Percentiles rank a stretch among this genome's conserved stretches.
phyloP scores from a whole-genome alignment of 2,329 filamentous ascomycete species.

The Colletotrichum sublineola region DNA sequence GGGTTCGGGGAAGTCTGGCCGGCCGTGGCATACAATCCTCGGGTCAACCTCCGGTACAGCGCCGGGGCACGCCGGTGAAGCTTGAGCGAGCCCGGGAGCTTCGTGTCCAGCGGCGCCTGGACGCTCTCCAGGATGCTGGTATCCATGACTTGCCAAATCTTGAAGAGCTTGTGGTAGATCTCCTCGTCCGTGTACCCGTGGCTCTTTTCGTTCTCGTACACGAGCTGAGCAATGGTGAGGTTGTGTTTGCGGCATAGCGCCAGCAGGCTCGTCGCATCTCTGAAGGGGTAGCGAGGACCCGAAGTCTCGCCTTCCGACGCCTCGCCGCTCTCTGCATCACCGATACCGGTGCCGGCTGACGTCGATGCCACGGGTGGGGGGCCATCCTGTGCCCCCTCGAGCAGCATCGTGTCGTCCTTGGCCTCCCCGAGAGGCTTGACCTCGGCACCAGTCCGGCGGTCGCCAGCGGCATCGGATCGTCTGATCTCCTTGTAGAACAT shows the following conservation, averaged over 20 bases:
- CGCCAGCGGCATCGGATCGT: constrained; percentile 60
- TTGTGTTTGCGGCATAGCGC: constrained; percentile 64
- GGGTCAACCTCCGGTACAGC: constrained; percentile 59
- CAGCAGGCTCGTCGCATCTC: constrained; percentile 60
- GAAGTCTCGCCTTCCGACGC: constrained; percentile 38
- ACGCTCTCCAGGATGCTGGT: constrained; percentile 64
- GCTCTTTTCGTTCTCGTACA: constrained; percentile 67
- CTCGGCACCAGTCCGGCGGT: constrained; percentile 59
- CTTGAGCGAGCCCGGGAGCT: constrained; percentile 62
- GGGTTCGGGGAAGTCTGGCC: constrained; percentile 43
- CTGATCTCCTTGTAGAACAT: constrained; percentile 66
- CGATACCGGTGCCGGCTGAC: neutral
- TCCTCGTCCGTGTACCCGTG: constrained; percentile 64
- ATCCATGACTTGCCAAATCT: constrained; percentile 67
- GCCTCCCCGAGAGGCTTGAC: constrained; percentile 53
- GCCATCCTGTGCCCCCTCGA: constrained; percentile 5
- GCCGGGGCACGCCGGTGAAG: constrained; percentile 61
- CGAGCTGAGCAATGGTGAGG: constrained; percentile 64
- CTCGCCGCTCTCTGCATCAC: constrained; percentile 26
- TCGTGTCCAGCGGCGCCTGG: constrained; percentile 57
- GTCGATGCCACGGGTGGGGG: constrained; percentile 13
- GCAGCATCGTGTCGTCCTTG: constrained; percentile 19
- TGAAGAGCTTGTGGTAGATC: constrained; percentile 60
- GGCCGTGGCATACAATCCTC: constrained; percentile 60
- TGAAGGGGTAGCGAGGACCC: constrained; percentile 60